These are phyloP conservation scores for Chlorella sp. DNA, from an alignment of 139 green algal species.

Conservation along the genomic window DNA sequence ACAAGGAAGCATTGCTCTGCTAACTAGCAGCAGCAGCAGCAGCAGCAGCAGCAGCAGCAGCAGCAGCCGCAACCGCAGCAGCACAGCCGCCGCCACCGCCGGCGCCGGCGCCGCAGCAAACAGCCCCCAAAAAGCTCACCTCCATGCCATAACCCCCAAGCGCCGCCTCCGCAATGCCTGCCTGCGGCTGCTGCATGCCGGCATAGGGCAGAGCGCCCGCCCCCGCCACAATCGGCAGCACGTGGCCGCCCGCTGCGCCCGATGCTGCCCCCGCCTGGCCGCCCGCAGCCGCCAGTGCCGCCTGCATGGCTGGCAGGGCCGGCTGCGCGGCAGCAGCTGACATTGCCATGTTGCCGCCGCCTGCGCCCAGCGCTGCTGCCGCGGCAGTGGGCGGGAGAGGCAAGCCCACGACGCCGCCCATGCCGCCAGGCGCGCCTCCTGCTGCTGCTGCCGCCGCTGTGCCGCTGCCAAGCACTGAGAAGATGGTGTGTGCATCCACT, in stretches of 20 bases:
- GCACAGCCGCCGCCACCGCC: no score
- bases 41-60: no score
- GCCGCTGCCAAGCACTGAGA: not conserved
- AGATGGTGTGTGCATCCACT: conserved; percentile 12
- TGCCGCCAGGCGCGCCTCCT: not conserved
- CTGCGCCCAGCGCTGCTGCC: not conserved
- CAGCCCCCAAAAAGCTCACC: not conserved
- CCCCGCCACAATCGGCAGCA: not conserved
- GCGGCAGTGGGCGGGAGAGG: not conserved
- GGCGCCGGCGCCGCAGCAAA: no score
- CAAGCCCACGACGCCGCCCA: not conserved
- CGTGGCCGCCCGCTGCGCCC: not conserved
- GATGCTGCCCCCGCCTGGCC: not conserved
- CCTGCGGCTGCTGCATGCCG: not conserved
- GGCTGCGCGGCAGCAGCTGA: not conserved
- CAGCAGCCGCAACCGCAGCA: not conserved
- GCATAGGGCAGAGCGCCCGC: not conserved
- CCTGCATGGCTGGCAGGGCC: conserved; percentile 12
- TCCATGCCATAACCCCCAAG: not conserved
- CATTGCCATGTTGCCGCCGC: not conserved
- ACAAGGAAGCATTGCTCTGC: not conserved
- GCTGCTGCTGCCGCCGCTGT: not conserved
- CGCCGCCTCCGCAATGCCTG: not conserved
- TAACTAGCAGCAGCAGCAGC: not conserved
- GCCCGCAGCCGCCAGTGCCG: not conserved